Base-by-base conservation (phyloP, 805 yeast species). In the Kockiozyma suomiensis region DNA sequence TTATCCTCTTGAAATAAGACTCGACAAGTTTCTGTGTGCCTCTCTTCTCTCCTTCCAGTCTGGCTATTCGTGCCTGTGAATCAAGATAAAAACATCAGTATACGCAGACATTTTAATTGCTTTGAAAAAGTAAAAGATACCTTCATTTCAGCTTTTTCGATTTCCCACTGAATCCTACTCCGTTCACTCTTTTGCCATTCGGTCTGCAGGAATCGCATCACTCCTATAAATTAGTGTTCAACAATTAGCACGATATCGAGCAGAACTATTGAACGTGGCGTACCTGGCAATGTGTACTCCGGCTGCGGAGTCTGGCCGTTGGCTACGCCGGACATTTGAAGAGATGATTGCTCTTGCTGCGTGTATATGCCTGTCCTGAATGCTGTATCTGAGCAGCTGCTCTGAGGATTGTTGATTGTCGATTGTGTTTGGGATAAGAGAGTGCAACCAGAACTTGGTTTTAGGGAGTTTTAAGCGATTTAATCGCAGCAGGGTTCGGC, bases 181-280 rank as follows among this genome's bases (percentile, higher is more conserved):
- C 83, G 79, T 69, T 85, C 88, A 69, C 81, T 82, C 59, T 78
- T 79, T 55, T 85, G 83, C 79, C 84, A 84, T 66, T 85, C 87
- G 25, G 81, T 74, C 69, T 85, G 88, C 67, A 85, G 75, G 62
- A 81, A 85, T 68, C 82, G 81, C 83, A 85, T 82, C 33, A 85
- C 84, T 52, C 88, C 87, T 45, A 25, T 7, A 35, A 6, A 25
- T 13, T 15, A 15, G 23, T 21, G 13, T 13, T 21, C 17, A 10
- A 10, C 42, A 38, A 17, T 13, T 21, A 15, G 19, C 42, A 38
- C 21, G n/a, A n/a, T 7, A 10, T 19, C 47, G 32, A 15, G 47
- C 21, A 21, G 19, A 6, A 30, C 23, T 10, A 19, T 21, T 21
- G 25, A 17, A 17, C 10, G 23, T 13, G 32, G n/a, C 32, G 28